Conservation (phyloP, 371 early-diverging fungal species). For the Haplosporangium sp. region DNA sequence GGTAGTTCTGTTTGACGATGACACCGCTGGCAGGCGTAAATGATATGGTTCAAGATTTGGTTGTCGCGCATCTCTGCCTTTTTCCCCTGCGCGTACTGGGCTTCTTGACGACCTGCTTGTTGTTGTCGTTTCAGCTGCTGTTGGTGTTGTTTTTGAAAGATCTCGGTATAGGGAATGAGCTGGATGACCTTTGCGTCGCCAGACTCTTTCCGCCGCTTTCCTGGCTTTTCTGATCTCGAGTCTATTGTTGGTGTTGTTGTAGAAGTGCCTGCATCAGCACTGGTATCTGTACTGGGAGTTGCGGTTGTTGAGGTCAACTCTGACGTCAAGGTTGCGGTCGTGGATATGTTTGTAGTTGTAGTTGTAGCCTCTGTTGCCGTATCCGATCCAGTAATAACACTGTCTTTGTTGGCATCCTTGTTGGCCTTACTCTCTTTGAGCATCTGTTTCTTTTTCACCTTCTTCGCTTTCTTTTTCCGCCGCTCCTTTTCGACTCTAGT, state of each 20-base stretch:
- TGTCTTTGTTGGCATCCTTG: neutral
- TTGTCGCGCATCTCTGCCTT: slow-evolving; percentile 18
- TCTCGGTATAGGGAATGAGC: slow-evolving; percentile 27
- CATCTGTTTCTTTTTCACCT: slow-evolving; percentile 7
- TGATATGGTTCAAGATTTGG: slow-evolving; percentile 33
- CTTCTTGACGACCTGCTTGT: neutral
- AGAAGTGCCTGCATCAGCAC: too few species aligned
- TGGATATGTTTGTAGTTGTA: neutral
- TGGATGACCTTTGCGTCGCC: slow-evolving; percentile 13
- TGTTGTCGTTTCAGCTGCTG: slow-evolving; percentile 19
- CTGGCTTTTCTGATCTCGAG: neutral
- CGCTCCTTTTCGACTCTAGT: slow-evolving; percentile 17
- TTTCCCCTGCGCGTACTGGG: too few species aligned
- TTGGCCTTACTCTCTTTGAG: slow-evolving; percentile 9
- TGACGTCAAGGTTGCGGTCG: neutral
- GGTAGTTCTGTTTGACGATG: slow-evolving; percentile 36
- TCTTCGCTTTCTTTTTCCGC: slow-evolving; percentile 28
- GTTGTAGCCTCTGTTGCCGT: too few species aligned
- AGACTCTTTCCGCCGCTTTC: neutral
- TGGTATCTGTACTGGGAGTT: too few species aligned
- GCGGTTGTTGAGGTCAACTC: neutral
- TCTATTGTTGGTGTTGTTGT: too few species aligned
- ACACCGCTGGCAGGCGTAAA: slow-evolving; percentile 40
- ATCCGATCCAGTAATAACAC: too few species aligned
- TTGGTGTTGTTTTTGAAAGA: slow-evolving; percentile 22